Evolutionary conservation across 371 early-diverging fungal species (phyloP), one percentile per base, ranked within the genome.

Genomic region (Syncephalastrum contaminatum): DNA sequence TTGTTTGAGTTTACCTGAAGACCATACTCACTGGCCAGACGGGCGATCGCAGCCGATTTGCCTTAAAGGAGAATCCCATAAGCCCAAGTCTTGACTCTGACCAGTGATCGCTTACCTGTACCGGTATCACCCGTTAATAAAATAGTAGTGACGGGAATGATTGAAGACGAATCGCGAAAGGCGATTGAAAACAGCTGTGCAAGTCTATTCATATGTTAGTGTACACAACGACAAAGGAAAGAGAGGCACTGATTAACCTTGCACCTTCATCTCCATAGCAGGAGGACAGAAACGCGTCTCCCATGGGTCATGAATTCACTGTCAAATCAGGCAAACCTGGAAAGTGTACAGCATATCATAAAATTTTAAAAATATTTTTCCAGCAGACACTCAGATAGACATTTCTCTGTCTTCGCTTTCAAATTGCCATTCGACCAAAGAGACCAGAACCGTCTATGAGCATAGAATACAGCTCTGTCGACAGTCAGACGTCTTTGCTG

Each of bases 191-290:
- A 74, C 14, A 72, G 58, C 47, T 77, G 77, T 15, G 57, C 61
- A 20, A 77, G 49, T 42, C 77, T 73, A 48, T 16, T 36, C 15
- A 25, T 22, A 20, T 4, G 13, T 39, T 22, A 6, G 47, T 24
- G 7, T 8, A 30, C 30, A 1, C 18, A 14, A 30, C 12, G 12
- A 18, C 4, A 2, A n/a, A 36, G 18, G 12, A 41, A 7, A 46
- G 53, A 19, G 22, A 24, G 6, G 25, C 4, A n/a, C 4, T 16
- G 5, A 27, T 36, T 45, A 64, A 73, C 77, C 77, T 65, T 40
- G 55, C 63, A n/a, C 77, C 77, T 56, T 74, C 70, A 49, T 77
- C 74, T 41, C 77, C 70, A 53, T 69, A 77, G 53, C 74, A 77
- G 53, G 58, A 19, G 19, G 58, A 43, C 64, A 70, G 46, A 8